Percentiles rank a stretch among this genome's conserved stretches.
Evolutionary conservation across 2,329 filamentous ascomycete species (phyloP).

Genomic region (Chaetomiaceae sp.): DNA sequence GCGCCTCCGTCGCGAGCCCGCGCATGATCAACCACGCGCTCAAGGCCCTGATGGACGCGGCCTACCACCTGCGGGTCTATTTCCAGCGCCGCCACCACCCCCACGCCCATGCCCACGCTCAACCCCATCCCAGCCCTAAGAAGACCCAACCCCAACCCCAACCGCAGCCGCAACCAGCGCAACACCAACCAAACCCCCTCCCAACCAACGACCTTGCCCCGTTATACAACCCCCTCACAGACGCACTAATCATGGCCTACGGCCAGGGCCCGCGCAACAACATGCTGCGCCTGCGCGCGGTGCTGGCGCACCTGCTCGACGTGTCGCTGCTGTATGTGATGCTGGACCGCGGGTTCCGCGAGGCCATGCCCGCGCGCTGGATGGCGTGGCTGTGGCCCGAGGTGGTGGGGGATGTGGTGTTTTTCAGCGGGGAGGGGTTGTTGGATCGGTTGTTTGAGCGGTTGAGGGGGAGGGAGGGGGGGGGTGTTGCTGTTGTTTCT

Average conservation of each 20-base stretch:
- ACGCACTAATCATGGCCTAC: constrained; percentile 25
- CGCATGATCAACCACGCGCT: constrained; percentile 37
- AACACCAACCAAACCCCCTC: constrained; percentile 5
- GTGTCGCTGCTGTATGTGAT: constrained; percentile 23
- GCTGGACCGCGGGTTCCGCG: constrained; percentile 21
- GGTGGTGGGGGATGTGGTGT: not conserved
- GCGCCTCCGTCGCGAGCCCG: constrained; percentile 22
- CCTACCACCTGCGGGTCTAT: constrained; percentile 40
- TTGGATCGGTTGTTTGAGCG: not conserved
- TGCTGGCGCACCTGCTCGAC: constrained; percentile 27
- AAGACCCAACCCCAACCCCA: no score
- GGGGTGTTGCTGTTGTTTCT: no score
- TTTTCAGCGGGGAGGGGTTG: not conserved
- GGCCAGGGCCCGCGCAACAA: constrained; percentile 22
- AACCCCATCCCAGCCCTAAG: no score
- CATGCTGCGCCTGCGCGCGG: constrained; percentile 23
- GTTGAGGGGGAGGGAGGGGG: not conserved
- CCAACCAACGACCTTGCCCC: constrained; percentile 16
- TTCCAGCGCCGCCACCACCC: no score
- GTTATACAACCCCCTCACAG: constrained; percentile 23
- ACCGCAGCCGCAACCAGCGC: not conserved
- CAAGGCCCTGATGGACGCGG: constrained; percentile 51
- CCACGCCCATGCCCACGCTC: no score
- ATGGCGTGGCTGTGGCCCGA: not conserved
- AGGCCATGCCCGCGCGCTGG: constrained; percentile 11